Conservation (phyloP, 192 early-diverging fungal genomes). For the Helicostylum pulchrum region DNA sequence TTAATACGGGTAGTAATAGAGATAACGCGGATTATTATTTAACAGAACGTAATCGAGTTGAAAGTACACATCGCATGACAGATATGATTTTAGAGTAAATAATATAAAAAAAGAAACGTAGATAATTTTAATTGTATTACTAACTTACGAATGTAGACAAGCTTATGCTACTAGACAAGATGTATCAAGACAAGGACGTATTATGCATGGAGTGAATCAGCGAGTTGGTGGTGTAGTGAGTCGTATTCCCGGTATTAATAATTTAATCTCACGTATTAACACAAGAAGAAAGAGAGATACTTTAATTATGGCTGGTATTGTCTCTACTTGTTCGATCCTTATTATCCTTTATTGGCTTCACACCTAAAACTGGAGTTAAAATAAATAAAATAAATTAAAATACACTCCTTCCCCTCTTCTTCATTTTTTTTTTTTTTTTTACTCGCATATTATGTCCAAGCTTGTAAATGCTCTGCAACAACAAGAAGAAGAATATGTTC, state of each 20-base stretch:
- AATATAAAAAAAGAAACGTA: not conserved
- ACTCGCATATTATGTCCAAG: slow-evolving; percentile 2
- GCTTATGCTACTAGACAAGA: slow-evolving; percentile 68
- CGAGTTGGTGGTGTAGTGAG: slow-evolving; percentile 55
- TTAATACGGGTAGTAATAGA: slow-evolving; percentile 30
- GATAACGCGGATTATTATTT: slow-evolving; percentile 62
- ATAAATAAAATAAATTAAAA: not conserved
- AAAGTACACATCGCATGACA: slow-evolving; percentile 68
- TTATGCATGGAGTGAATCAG: slow-evolving; percentile 51
- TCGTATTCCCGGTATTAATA: slow-evolving; percentile 72
- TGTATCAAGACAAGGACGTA: slow-evolving; percentile 58
- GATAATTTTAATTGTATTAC: slow-evolving; percentile 2
- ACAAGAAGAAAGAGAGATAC: slow-evolving; percentile 65
- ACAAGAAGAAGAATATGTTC: slow-evolving; percentile 4
- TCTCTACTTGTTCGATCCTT: slow-evolving; percentile 54
- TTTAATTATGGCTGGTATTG: slow-evolving; percentile 68
- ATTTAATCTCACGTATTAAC: slow-evolving; percentile 66
- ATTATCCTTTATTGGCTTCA: slow-evolving; percentile 36
- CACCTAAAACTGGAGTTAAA: slow-evolving; percentile 12
- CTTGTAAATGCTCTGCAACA: slow-evolving; percentile 1
- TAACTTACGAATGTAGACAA: slow-evolving; percentile 47
- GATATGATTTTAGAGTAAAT: slow-evolving; percentile 77
- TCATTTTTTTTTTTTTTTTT: not conserved
- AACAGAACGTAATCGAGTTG: slow-evolving; percentile 66
- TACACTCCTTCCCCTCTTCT: not conserved